Conservation (phyloP, 495 filamentous ascomycete genomes). For the Podospora appendiculata region DNA sequence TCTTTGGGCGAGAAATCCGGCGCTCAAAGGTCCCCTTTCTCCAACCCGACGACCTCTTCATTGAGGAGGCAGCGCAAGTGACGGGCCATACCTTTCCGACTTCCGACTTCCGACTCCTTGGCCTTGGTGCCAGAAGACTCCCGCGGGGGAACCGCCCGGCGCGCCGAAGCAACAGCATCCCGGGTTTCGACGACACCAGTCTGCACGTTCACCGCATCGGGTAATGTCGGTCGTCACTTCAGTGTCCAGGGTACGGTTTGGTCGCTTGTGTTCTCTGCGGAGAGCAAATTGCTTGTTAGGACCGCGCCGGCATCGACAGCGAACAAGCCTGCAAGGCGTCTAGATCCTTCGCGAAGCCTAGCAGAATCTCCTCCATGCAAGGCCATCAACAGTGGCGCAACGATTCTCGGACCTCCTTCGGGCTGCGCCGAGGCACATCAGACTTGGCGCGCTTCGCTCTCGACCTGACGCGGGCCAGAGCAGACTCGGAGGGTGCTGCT, state of each 20-base stretch:
- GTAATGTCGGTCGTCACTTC: conserved; percentile 21
- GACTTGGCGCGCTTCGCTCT: conserved; percentile 62
- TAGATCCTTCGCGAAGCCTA: conserved; percentile 16
- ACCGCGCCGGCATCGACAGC: conserved; percentile 7
- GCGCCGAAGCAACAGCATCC: neutral
- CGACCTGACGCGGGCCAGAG: conserved; percentile 59
- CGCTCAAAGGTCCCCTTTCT: neutral
- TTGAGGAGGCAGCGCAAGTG: neutral
- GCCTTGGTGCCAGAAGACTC: neutral
- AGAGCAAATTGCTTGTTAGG: conserved; percentile 10
- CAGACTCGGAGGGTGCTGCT: conserved; percentile 60
- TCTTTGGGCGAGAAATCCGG: neutral
- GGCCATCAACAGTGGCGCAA: conserved; percentile 34
- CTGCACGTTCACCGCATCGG: conserved; percentile 9
- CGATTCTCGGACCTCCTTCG: conserved; percentile 43
- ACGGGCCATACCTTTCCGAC: too few species aligned
- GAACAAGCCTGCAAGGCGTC: conserved; percentile 19
- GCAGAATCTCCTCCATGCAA: conserved; percentile 39
- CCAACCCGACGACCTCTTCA: neutral
- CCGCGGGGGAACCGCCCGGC: neutral
- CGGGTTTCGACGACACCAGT: conserved; percentile 4
- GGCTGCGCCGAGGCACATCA: conserved; percentile 52
- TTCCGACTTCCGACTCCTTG: too few species aligned
- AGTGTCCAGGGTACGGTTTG: conserved; percentile 17
- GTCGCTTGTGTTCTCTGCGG: conserved; percentile 16